Evolutionary conservation across 176 grass and related monocot genomes (phyloP).

Genomic region (Alopecurus myosuroides): DNA sequence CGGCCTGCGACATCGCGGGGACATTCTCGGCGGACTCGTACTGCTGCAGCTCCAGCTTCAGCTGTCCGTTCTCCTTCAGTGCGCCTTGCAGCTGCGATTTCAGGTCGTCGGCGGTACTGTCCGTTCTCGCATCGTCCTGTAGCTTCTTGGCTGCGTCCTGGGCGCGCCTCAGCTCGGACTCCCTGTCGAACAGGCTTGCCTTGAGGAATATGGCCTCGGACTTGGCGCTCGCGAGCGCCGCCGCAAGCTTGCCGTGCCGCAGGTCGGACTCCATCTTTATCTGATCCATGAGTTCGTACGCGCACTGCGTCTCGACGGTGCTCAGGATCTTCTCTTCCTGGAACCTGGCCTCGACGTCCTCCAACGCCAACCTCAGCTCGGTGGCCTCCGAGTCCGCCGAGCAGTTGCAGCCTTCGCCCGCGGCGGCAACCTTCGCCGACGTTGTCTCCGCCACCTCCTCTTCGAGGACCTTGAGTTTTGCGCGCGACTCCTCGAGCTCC

Average conservation of each 20-base stretch:
- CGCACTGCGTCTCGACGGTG: slow-evolving; percentile 58
- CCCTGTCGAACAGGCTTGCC: slow-evolving; percentile 84
- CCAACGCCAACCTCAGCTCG: slow-evolving; percentile 47
- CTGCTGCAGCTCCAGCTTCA: slow-evolving; percentile 41
- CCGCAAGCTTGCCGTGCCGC: slow-evolving; percentile 54
- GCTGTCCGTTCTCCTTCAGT: slow-evolving; percentile 53
- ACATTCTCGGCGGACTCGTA: slow-evolving; percentile 41
- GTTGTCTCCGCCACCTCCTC: too few relatives aligned
- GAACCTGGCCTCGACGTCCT: slow-evolving; percentile 38
- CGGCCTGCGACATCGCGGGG: slow-evolving; percentile 28
- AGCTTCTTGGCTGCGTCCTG: slow-evolving; percentile 50
- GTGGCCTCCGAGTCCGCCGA: slow-evolving; percentile 21
- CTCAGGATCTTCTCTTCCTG: slow-evolving; percentile 73
- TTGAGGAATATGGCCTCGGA: slow-evolving; percentile 74
- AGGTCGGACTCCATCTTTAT: slow-evolving; percentile 47
- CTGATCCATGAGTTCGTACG: slow-evolving; percentile 66
- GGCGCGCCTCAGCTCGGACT: slow-evolving; percentile 43
- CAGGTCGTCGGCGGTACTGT: slow-evolving; percentile 13
- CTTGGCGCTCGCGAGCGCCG: slow-evolving; percentile 34
- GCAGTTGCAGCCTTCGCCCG: too few relatives aligned
- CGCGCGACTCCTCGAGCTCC: too few relatives aligned
- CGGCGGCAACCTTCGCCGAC: too few relatives aligned
- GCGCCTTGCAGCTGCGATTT: slow-evolving; percentile 41
- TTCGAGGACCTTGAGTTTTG: too few relatives aligned
- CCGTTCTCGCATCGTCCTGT: slow-evolving; percentile 14